Conservation (phyloP, 805 yeast genomes). For the Myxozyma mucilagina region DNA sequence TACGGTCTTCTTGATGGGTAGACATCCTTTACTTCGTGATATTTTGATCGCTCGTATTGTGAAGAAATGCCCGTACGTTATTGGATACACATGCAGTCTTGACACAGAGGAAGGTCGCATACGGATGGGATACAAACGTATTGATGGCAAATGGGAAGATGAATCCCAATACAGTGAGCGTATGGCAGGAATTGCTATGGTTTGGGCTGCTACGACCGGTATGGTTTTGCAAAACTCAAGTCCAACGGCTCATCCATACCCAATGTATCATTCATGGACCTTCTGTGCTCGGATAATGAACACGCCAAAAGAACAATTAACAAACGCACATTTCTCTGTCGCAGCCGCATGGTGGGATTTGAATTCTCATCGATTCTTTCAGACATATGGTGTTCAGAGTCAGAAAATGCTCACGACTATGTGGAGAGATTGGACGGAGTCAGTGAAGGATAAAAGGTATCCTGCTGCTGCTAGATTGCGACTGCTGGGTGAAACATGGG, state of each 20-base stretch:
- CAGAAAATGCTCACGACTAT: slow-evolving; percentile 55
- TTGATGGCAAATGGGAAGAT: slow-evolving; percentile 50
- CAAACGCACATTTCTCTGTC: slow-evolving; percentile 69
- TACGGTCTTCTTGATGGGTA: slow-evolving; percentile 54
- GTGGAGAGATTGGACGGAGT: slow-evolving; percentile 54
- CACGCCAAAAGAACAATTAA: slow-evolving; percentile 49
- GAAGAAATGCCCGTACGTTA: slow-evolving; percentile 84
- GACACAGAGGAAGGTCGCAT: slow-evolving; percentile 80
- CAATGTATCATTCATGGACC: slow-evolving; percentile 63
- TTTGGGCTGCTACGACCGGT: slow-evolving; percentile 75
- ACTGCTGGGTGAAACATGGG: slow-evolving; percentile 81
- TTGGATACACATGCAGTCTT: slow-evolving; percentile 75
- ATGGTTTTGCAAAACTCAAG: slow-evolving; percentile 38
- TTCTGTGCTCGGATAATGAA: slow-evolving; percentile 74
- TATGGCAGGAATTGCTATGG: slow-evolving; percentile 78
- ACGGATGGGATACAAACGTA: slow-evolving; percentile 85
- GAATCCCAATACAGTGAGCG: slow-evolving; percentile 78
- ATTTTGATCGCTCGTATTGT: slow-evolving; percentile 75
- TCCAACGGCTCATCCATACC: slow-evolving; percentile 51
- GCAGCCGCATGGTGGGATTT: slow-evolving; percentile 93
- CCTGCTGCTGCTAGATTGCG: slow-evolving; percentile 79
- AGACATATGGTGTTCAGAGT: slow-evolving; percentile 69
- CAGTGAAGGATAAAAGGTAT: slow-evolving; percentile 52
- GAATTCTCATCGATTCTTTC: slow-evolving; percentile 56
- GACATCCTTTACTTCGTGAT: slow-evolving; percentile 54